phyloP scores from a whole-genome alignment of 176 grass and related monocot genomes.

The Oryza officinalis region DNA sequence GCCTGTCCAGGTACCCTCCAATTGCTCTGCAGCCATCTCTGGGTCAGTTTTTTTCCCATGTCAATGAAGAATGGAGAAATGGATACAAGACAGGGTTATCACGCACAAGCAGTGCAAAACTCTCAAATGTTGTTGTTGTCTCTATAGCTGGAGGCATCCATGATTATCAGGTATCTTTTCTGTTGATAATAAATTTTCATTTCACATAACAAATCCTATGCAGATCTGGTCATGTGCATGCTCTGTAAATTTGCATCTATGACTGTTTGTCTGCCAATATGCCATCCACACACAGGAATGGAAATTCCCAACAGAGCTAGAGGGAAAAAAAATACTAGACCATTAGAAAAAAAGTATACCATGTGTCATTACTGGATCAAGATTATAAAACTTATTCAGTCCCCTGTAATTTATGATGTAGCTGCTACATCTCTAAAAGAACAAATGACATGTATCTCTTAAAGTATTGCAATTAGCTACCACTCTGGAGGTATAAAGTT shows the following conservation, averaged over 20 bases:
- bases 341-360: not conserved
- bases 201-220: conserved; percentile 20
- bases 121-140: conserved; percentile 83
- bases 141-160: conserved; percentile 86
- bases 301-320: conserved; percentile 3
- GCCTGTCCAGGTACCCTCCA: conserved; percentile 75
- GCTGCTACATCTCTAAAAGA: not conserved
- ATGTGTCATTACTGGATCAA: not conserved
- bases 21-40: conserved; percentile 90
- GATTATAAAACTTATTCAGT: conserved; percentile 12
- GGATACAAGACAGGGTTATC: conserved; percentile 59
- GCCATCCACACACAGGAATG: not conserved
- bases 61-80: conserved; percentile 95
- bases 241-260: conserved; percentile 14
- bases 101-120: conserved; percentile 42
- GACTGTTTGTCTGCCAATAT: conserved; percentile 5
- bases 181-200: conserved; percentile 10
- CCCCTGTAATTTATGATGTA: not conserved
- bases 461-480: not conserved
- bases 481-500: not conserved
- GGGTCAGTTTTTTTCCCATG: conserved; percentile 86
- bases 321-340: not conserved
- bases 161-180: conserved; percentile 90
- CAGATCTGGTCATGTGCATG: conserved; percentile 28
- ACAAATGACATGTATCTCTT: not conserved